These are phyloP conservation scores for Aureobasidium melanogenum DNA, from an alignment of 2,329 filamentous ascomycete species.

Conservation along the genomic window DNA sequence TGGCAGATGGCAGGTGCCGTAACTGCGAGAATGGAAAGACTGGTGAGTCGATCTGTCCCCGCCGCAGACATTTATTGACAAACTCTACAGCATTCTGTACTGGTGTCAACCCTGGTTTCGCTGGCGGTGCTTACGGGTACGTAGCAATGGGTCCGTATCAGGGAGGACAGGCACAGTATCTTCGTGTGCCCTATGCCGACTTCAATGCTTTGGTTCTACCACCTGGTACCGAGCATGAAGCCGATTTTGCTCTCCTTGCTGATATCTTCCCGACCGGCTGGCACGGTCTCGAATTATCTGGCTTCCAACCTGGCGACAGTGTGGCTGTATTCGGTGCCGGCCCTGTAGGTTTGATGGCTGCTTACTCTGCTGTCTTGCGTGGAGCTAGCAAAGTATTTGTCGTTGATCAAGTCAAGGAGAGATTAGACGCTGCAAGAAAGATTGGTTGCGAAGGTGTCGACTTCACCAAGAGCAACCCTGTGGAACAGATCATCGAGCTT, in stretches of 20 bases:
- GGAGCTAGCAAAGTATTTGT: slow-evolving; percentile 55
- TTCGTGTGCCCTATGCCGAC: slow-evolving; percentile 57
- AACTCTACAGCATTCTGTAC: neutral
- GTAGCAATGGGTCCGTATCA: slow-evolving; percentile 40
- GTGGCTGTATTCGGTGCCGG: slow-evolving; percentile 57
- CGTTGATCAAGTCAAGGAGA: slow-evolving; percentile 53
- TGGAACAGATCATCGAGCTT: slow-evolving; percentile 50
- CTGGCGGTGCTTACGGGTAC: slow-evolving; percentile 51
- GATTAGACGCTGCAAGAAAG: slow-evolving; percentile 50
- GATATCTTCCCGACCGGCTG: slow-evolving; percentile 46
- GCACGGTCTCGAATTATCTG: slow-evolving; percentile 49
- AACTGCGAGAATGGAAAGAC: slow-evolving; percentile 58
- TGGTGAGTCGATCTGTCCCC: slow-evolving; percentile 25
- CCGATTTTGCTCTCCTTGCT: slow-evolving; percentile 47
- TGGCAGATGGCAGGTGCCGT: slow-evolving; percentile 53
- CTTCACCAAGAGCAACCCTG: slow-evolving; percentile 50
- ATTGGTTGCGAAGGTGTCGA: slow-evolving; percentile 55
- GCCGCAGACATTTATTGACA: neutral
- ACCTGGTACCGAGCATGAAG: slow-evolving; percentile 51
- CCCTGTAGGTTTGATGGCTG: slow-evolving; percentile 56
- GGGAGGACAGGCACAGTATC: slow-evolving; percentile 54
- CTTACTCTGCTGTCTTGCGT: slow-evolving; percentile 52
- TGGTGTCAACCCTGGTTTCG: slow-evolving; percentile 49
- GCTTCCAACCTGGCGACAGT: slow-evolving; percentile 53
- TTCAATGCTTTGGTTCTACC: slow-evolving; percentile 58